Evolutionary conservation across 805 yeast genomes (phyloP), one percentile per base, ranked within the genome.

Genomic region (Maudiozyma turicensis): DNA sequence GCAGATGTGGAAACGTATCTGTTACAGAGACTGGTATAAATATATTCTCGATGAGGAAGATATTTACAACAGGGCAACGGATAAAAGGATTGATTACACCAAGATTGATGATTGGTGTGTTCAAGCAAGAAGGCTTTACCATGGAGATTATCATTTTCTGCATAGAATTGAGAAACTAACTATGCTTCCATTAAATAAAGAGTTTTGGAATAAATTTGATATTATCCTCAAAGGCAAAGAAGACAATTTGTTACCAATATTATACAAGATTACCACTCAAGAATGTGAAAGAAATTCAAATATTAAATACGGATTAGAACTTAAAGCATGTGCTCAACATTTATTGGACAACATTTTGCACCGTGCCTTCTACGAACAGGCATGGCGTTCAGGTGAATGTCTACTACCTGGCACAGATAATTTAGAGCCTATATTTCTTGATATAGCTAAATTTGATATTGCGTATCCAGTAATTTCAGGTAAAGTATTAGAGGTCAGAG

Each of bases 371-470:
- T 40, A 28, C n/a, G 20, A 44, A 3, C 13, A 13, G 8, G 11
- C 20, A 26, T 34, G 40, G 40, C 13, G 13, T 11, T 15, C 8
- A 9, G 8, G 8, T 13, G 6, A 13, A 8, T 13, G 1, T 5
- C 13, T 20, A 8, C 11, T 8, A 11, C 14, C 43, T 13, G 31
- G 13, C 6, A 9, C 13, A 8, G 43, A 13, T 3, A 15, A 38
- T 28, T 3, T 38, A 13, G 54, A 48, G 29, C 28, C 30, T 3
- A 5, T 48, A 5, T 31, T 48, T 1, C 13, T 48, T 29, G 31
- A 37, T 6, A 28, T 46, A 13, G 29, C 44, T 14, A 38, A 43
- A 1, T 39, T 51, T 2, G 54, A 51, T 31, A 41, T 45, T 7
- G 28, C 47, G 2, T 50, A 41, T 45, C 49, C 48, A 40, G 40